Base-by-base conservation (phyloP, 2,329 filamentous ascomycete genomes). In the Aspergillaceae sp. region DNA sequence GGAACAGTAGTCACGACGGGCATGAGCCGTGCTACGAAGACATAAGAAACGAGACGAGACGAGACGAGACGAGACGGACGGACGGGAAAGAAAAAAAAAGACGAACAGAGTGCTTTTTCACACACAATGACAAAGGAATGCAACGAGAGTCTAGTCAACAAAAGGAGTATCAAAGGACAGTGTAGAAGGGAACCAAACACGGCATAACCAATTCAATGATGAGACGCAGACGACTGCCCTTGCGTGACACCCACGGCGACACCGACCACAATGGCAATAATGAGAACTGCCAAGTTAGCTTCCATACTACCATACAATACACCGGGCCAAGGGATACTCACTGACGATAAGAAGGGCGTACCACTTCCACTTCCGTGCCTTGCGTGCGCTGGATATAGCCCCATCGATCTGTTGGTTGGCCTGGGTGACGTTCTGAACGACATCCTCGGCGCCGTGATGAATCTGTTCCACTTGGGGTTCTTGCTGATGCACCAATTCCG, bases 291-390 rank as follows among this genome's bases (percentile, higher is more conserved):
- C 41, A 42, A 38, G 44, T 53, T 55, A 51, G 51, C 11, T 43
- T 44, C 42, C 9, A 28, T 7, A 4, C 41, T 26, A 26, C 8
- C 29, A 7, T n/a, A 19, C 19, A 19, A 19, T 19, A 19, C 41
- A 11, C 10, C 40, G 33, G 40, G 33, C 19, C 37, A 33, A 42
- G 7, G 42, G 53, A 45, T 56, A 79, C 77, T 69, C 64, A 77
- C 73, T 71, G 57, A 76, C 72, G 60, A 96, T 87, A 59, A 84
- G 82, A 56, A 95, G 71, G 75, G 89, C 95, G 65, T 86, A 90
- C 90, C 89, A 96, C 85, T 96, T 96, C 88, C 94, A 94, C 73
- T 82, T 87, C 56, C 87, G 79, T 43, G 85, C 87, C 57, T 81
- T 79, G 64, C 84, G 77, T 6, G 91, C 91, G 56, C 87, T 94